These are phyloP conservation scores for Populus alba DNA, from an alignment of 345 rosid genomes.

Conservation along the genomic window DNA sequence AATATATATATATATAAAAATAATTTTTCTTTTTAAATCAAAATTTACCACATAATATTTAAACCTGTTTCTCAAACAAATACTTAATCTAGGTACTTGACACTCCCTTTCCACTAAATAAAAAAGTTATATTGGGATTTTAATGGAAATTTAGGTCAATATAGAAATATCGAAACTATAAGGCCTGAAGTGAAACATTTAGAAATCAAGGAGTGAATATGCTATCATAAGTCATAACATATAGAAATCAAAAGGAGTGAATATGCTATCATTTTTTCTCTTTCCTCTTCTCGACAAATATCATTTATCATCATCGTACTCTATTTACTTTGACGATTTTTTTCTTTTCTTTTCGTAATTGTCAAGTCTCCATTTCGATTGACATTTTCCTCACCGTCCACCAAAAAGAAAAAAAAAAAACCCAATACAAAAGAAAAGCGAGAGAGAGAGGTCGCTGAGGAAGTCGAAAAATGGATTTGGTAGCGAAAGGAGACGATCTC, in stretches of 20 bases:
- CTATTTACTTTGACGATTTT: neutral
- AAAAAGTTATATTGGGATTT: no score
- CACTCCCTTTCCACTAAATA: no score
- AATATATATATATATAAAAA: no score
- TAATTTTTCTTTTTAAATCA: no score
- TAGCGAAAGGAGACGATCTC: conserved; percentile 53
- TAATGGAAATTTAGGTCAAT: no score
- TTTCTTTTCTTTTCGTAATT: neutral
- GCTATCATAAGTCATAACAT: neutral
- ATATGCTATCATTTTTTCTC: neutral
- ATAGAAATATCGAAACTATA: neutral
- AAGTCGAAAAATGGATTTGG: conserved; percentile 32
- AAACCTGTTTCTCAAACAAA: no score
- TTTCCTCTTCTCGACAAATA: neutral
- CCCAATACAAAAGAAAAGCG: neutral
- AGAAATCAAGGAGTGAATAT: neutral
- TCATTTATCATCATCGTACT: neutral
- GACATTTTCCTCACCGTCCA: neutral
- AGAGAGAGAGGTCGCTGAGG: neutral
- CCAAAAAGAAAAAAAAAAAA: no score
- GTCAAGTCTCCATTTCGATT: neutral
- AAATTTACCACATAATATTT: no score
- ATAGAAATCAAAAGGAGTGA: neutral
- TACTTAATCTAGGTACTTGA: no score
- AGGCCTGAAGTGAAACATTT: neutral